These are phyloP conservation scores for Otatea glauca DNA, from an alignment of 176 grass and related monocot species.

Conservation along the genomic window DNA sequence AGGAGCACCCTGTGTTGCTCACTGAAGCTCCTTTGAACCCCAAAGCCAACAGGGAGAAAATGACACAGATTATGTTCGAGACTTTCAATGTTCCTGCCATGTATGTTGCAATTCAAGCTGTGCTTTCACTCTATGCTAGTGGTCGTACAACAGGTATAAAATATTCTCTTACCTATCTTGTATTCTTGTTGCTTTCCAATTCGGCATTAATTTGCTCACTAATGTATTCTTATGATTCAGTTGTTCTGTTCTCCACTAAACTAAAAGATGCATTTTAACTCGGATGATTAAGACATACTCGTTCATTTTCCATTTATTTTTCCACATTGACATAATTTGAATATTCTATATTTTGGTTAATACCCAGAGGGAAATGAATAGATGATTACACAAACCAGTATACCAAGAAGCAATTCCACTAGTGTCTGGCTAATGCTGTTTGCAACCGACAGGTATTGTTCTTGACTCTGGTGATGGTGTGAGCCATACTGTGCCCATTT, in stretches of 20 bases:
- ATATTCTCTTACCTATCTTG: not conserved
- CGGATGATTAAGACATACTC: not conserved
- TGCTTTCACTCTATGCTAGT: not conserved
- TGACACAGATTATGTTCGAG: not conserved
- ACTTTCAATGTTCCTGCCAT: not conserved
- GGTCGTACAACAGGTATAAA: not conserved
- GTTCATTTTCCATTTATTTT: not conserved
- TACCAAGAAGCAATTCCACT: not conserved
- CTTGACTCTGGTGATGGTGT: slow-evolving; percentile 59
- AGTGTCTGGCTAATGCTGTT: not conserved
- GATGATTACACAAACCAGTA: not conserved
- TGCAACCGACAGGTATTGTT: slow-evolving; percentile 35
- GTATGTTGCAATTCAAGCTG: slow-evolving; percentile 3
- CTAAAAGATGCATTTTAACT: not conserved
- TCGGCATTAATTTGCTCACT: not conserved
- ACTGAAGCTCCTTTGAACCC: not conserved
- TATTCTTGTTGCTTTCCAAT: not conserved
- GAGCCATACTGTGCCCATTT: slow-evolving; percentile 49
- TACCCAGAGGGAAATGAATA: not conserved
- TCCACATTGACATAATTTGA: not conserved
- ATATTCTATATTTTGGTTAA: not conserved
- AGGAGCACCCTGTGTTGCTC: not conserved
- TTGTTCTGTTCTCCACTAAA: not conserved
- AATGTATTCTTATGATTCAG: not conserved
- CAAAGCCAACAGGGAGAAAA: not conserved